Percentiles rank a stretch among this genome's conserved stretches.
These are phyloP conservation scores for Hypoxylon fuscum DNA, from an alignment of 495 filamentous ascomycete species.

Conservation along the genomic window DNA sequence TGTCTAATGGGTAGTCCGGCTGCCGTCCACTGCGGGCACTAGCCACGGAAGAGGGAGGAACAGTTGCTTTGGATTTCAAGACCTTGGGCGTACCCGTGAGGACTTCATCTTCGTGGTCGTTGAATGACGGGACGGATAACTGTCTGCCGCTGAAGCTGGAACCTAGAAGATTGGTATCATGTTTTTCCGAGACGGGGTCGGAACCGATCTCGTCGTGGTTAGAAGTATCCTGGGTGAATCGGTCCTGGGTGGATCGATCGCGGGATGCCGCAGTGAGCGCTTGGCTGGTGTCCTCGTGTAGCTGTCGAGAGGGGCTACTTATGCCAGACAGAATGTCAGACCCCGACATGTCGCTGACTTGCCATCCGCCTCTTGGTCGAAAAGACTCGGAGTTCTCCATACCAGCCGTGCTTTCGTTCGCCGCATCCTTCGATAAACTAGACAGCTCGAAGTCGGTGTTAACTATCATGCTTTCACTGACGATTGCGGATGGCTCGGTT, in stretches of 20 bases:
- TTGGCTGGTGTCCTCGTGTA: constrained; percentile 39
- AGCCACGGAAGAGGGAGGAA: constrained; percentile 43
- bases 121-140: constrained; percentile 29
- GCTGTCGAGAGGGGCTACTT: constrained; percentile 44
- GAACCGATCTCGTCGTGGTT: neutral
- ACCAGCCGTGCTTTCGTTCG: neutral
- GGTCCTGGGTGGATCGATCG: constrained; percentile 9
- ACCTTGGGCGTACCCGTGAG: constrained; percentile 35
- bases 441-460: constrained; percentile 1
- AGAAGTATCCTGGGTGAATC: constrained; percentile 3
- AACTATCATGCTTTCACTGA: neutral
- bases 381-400: constrained; percentile 9
- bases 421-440: neutral
- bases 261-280: constrained; percentile 8
- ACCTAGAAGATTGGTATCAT: constrained; percentile 6
- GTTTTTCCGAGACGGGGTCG: constrained; percentile 1
- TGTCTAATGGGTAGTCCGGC: constrained; percentile 45
- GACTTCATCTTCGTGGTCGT: constrained; percentile 27
- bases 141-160: constrained; percentile 16
- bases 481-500: neutral
- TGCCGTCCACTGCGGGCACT: constrained; percentile 53
- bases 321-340: constrained; percentile 34
- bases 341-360: constrained; percentile 12
- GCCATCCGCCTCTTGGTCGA: constrained; percentile 21
- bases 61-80: constrained; percentile 13